Conservation (phyloP, 2,329 filamentous ascomycete genomes). For the Bipolaris oryzae region DNA sequence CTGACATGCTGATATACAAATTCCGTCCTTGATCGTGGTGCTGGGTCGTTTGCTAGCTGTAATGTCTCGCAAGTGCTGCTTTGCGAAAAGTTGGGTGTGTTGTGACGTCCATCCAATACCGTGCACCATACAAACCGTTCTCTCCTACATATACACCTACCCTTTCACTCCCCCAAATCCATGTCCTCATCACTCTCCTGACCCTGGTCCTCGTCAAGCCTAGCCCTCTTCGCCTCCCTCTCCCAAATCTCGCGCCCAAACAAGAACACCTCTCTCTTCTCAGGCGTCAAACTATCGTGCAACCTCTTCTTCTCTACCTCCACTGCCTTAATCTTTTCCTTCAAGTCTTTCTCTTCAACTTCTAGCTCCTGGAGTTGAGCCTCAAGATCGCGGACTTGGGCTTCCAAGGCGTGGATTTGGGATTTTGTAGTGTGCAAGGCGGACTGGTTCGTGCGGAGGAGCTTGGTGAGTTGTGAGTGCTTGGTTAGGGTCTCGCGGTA, state of each 20-base stretch:
- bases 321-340: neutral
- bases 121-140: too few species aligned
- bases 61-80: too few species aligned
- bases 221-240: neutral
- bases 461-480: too few species aligned
- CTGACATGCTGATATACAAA: conserved; percentile 50
- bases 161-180: neutral
- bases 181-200: neutral
- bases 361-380: neutral
- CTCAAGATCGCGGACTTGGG: neutral
- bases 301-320: neutral
- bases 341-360: neutral
- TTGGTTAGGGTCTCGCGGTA: too few species aligned
- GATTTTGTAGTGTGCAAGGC: too few species aligned
- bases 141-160: too few species aligned
- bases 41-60: too few species aligned
- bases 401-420: neutral
- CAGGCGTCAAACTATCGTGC: neutral
- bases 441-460: too few species aligned
- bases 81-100: too few species aligned
- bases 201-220: neutral
- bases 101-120: too few species aligned
- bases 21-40: neutral
- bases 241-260: neutral
- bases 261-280: neutral